Percentiles rank a stretch among this genome's conserved stretches.
Evolutionary conservation across 495 filamentous ascomycete species (phyloP).

Genomic region (Aspergillus sparsus): DNA sequence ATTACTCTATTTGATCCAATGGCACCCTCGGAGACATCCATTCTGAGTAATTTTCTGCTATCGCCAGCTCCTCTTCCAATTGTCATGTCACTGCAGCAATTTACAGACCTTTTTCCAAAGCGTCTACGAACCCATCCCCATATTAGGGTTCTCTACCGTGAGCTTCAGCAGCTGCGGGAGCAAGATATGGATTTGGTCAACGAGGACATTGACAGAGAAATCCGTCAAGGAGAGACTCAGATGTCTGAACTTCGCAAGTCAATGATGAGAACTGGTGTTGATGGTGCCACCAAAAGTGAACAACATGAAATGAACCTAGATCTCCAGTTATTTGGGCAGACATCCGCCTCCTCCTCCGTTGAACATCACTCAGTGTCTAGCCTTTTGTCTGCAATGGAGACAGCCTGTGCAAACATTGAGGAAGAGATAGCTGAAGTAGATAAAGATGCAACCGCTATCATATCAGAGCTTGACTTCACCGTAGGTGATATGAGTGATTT

Average conservation of each 20-base stretch:
- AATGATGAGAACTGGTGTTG: constrained; percentile 52
- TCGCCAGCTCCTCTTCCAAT: constrained; percentile 70
- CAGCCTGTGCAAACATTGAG: constrained; percentile 64
- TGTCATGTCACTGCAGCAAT: constrained; percentile 71
- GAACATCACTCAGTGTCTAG: constrained; percentile 62
- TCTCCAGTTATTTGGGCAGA: constrained; percentile 68
- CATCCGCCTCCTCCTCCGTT: constrained; percentile 31
- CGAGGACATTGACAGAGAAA: constrained; percentile 67
- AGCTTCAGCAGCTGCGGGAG: constrained; percentile 71
- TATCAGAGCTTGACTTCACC: constrained; percentile 61
- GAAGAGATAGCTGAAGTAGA: constrained; percentile 64
- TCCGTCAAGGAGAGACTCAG: constrained; percentile 61
- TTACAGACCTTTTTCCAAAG: constrained; percentile 74
- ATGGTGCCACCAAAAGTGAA: constrained; percentile 55
- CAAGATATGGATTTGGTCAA: constrained; percentile 67
- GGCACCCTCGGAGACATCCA: constrained; percentile 69
- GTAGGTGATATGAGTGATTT: constrained; percentile 78
- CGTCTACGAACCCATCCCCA: constrained; percentile 68
- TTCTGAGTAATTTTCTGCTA: constrained; percentile 77
- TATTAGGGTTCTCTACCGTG: constrained; percentile 73
- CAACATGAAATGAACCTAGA: constrained; percentile 71
- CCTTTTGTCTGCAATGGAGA: constrained; percentile 67
- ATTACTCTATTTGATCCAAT: constrained; percentile 41
- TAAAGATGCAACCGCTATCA: constrained; percentile 59
- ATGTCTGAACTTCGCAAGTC: constrained; percentile 61